Evolutionary conservation across 106 monocot genomes (phyloP), one percentile per base, ranked within the genome.

Genomic region (Vanilla planifolia): DNA sequence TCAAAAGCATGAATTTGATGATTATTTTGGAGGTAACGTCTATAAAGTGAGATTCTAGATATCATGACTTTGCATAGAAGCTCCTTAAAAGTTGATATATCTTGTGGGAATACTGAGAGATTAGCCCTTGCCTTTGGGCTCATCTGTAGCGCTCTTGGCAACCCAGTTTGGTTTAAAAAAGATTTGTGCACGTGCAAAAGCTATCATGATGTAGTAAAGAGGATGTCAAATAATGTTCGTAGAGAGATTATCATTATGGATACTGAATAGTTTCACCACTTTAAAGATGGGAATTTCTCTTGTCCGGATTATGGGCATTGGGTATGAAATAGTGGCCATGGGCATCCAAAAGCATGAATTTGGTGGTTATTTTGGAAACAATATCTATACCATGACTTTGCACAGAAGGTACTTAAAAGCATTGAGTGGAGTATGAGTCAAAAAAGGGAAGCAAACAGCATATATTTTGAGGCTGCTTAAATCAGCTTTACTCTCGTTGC

Each of bases 101-200:
- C 91, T 37, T 96, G 96, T 62, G 96, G 96, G 5, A 90, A 96
- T 43, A 96, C 91, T 64, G 96, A 96, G 65, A 90, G 87, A 63
- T 29, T 72, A 16, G 96, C 87, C 16, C 53, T 96, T 67, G 84
- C 81, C 19, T 96, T 91, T 47, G 90, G 80, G n/a, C 80, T 94
- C 15, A 86, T 91, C 28, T 91, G 72, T 60, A 96, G 63, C 25
- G 53, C 71, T 17, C 91, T 87, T 15, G 91, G 96, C 3, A 81
- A 25, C 6, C 84, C 87, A 6, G 77, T 96, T 72, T 70, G 68
- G 71, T 84, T 96, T 13, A 91, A 90, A 5, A 96, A 96, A 48
- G 91, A 96, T 66, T 56, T 87, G 60, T 84, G 79, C 45, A 87
- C 87, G 86, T 96, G 95, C 33, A 53, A 42, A 57, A 72, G 47